These are phyloP conservation scores for Agarophyton chilense DNA, from an alignment of 23 red algal species.

Conservation along the genomic window DNA sequence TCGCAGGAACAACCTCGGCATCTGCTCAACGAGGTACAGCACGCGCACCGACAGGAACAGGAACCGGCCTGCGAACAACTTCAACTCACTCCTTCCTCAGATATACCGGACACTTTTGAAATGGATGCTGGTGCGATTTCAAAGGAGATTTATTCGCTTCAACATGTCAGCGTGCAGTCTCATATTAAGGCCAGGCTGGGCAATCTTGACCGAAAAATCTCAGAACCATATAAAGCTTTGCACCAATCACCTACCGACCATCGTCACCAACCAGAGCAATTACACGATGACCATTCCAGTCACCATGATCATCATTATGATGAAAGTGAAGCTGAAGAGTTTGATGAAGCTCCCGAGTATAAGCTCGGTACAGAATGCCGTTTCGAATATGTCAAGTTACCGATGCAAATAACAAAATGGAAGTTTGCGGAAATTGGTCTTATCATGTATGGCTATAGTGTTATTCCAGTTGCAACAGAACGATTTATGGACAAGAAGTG, in stretches of 20 bases:
- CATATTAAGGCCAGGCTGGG: not conserved
- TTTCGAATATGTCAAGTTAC: too few species aligned
- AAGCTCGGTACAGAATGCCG: not conserved
- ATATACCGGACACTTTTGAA: slow-evolving; percentile 52
- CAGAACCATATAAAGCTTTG: not conserved
- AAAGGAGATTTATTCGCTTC: slow-evolving; percentile 31
- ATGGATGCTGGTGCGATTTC: slow-evolving; percentile 13
- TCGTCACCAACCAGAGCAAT: not conserved
- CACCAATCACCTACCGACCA: not conserved
- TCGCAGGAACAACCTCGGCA: not conserved
- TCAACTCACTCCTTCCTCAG: not conserved
- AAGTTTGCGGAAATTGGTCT: too few species aligned
- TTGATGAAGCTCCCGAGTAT: slow-evolving; percentile 12
- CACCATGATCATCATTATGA: slow-evolving; percentile 25
- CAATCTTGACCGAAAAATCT: not conserved
- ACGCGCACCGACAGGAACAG: not conserved
- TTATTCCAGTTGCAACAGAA: too few species aligned
- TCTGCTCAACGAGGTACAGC: too few species aligned
- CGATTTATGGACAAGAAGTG: too few species aligned
- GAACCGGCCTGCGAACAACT: slow-evolving; percentile 40
- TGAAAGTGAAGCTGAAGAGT: not conserved
- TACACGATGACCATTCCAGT: not conserved
- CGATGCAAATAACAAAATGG: too few species aligned
- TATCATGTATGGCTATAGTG: too few species aligned
- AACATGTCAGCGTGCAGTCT: not conserved